Conservation (phyloP, 495 filamentous ascomycete genomes). For the Rhizodiscina lignyota region DNA sequence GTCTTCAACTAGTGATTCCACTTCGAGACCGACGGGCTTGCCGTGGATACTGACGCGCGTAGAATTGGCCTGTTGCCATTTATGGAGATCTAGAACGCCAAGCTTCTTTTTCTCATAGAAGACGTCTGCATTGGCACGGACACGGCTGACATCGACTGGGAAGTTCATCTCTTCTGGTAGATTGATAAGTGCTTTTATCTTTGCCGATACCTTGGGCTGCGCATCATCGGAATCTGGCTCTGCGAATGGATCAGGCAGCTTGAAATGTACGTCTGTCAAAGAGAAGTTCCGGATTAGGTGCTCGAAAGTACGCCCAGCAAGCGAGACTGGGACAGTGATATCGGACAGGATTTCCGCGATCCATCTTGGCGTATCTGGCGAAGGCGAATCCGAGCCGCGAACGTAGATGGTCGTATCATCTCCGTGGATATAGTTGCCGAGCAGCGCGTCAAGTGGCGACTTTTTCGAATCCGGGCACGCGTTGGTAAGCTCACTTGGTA, state of each 20-base stretch:
- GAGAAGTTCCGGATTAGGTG: conserved; percentile 74
- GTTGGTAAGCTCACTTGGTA: conserved; percentile 53
- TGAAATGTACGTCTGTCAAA: conserved; percentile 67
- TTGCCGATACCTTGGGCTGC: conserved; percentile 62
- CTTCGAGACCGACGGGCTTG: conserved; percentile 17
- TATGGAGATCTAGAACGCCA: conserved; percentile 52
- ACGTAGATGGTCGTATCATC: conserved; percentile 62
- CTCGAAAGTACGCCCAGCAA: conserved; percentile 65
- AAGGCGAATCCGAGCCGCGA: conserved; percentile 53
- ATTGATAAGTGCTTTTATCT: conserved; percentile 55
- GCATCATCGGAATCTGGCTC: conserved; percentile 58
- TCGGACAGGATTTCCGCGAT: conserved; percentile 61
- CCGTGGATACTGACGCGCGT: conserved; percentile 38
- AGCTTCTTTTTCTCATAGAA: conserved; percentile 59
- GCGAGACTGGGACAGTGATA: conserved; percentile 68
- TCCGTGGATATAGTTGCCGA: conserved; percentile 69
- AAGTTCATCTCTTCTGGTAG: conserved; percentile 80
- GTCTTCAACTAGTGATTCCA: conserved; percentile 57
- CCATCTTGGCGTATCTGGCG: conserved; percentile 56
- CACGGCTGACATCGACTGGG: conserved; percentile 50
- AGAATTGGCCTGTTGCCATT: conserved; percentile 82
- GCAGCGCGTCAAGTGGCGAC: conserved; percentile 73
- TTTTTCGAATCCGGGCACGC: conserved; percentile 55
- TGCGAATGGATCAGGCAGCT: conserved; percentile 59
- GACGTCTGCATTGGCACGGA: conserved; percentile 63